Percentiles rank a stretch among this genome's conserved stretches.
phyloP scores from a whole-genome alignment of 2,329 filamentous ascomycete genomes.

The Clonostachys rosea region DNA sequence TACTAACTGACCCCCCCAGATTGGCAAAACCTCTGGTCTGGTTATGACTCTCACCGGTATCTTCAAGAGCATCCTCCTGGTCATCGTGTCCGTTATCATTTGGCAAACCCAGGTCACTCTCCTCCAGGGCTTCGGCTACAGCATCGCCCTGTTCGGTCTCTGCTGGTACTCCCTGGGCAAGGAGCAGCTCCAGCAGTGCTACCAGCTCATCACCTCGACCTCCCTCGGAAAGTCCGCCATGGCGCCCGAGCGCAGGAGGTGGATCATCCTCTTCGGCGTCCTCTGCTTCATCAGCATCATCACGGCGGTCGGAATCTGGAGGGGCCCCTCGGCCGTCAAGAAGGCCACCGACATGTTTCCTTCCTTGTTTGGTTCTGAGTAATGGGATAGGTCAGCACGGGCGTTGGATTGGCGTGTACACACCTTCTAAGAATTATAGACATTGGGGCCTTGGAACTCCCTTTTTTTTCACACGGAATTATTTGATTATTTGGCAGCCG shows the following conservation, averaged over 20 bases:
- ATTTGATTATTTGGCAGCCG: no score
- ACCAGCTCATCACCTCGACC: constrained; percentile 11
- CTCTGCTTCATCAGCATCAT: constrained; percentile 17
- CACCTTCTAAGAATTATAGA: neutral
- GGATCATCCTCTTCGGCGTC: constrained; percentile 9
- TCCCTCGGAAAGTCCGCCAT: constrained; percentile 2
- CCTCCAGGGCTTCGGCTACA: constrained; percentile 75
- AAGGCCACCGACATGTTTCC: constrained; percentile 3
- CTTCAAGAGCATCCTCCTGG: constrained; percentile 82
- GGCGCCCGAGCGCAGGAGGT: constrained; percentile 3
- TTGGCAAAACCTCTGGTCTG: constrained; percentile 81
- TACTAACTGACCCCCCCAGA: constrained; percentile 39
- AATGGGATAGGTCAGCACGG: neutral
- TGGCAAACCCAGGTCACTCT: constrained; percentile 68
- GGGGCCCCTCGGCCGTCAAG: constrained; percentile 6
- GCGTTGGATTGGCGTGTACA: neutral
- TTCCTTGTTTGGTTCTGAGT: constrained; percentile 3
- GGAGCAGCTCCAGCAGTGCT: constrained; percentile 19
- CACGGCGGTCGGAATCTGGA: constrained; percentile 11
- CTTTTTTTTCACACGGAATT: neutral
- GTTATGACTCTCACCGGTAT: constrained; percentile 84
- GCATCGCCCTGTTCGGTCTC: constrained; percentile 55
- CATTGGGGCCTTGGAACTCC: neutral
- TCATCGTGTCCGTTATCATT: constrained; percentile 70
- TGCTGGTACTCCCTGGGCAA: constrained; percentile 42